Conservation (phyloP, 352 stramenopile species). For the Phytophthora capsici region DNA sequence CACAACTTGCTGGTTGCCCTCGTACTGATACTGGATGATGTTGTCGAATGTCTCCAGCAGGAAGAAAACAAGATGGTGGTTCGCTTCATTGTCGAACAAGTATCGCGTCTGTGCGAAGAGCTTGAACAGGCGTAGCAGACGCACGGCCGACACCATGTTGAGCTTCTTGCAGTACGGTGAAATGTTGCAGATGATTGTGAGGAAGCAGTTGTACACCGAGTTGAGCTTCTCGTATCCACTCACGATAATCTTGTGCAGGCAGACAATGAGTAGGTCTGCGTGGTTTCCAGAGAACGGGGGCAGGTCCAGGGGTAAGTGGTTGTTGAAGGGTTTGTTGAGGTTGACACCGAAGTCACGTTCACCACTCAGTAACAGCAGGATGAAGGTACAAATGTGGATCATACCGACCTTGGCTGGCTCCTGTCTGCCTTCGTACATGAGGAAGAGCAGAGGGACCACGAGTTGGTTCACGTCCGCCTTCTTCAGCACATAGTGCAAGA, state of each 20-base stretch:
- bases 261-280: constrained; percentile 97
- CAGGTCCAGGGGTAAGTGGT: constrained; percentile 94
- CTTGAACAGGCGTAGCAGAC: constrained; percentile 98
- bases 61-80: constrained; percentile 96
- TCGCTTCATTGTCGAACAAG: constrained; percentile 96
- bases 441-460: constrained; percentile 84
- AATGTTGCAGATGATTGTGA: constrained; percentile 99
- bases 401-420: constrained; percentile 95
- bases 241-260: constrained; percentile 98
- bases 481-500: constrained; percentile 95
- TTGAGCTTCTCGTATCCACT: constrained; percentile 97
- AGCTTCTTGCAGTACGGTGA: constrained; percentile 98
- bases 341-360: constrained; percentile 97
- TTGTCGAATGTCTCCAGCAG: constrained; percentile 99
- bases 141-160: constrained; percentile 95
- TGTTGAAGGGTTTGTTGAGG: constrained; percentile 97
- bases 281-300: constrained; percentile 96
- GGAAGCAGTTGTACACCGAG: constrained; percentile 98
- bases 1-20: constrained; percentile 97
- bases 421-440: constrained; percentile 95
- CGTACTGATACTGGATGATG: constrained; percentile 99
- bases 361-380: constrained; percentile 96
- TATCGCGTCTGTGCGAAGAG: constrained; percentile 94
- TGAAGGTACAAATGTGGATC: constrained; percentile 99
- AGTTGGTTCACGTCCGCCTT: constrained; percentile 94